Evolutionary conservation across 805 yeast species (phyloP).

Genomic region (Candida corydali): DNA sequence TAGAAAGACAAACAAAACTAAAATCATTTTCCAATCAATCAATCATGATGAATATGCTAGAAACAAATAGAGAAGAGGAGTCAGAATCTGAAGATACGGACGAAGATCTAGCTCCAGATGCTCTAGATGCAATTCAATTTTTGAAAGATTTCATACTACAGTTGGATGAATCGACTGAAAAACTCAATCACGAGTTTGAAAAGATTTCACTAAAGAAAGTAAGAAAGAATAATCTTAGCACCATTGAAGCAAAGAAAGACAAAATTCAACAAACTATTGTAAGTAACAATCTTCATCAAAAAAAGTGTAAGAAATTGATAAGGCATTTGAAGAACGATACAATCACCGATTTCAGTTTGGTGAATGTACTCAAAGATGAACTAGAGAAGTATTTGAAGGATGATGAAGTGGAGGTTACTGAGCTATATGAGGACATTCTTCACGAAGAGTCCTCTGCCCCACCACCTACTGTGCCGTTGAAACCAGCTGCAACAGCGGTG

Average conservation of each 20-base stretch:
- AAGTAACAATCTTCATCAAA: constrained; percentile 34
- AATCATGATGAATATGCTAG: constrained; percentile 40
- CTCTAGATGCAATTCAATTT: constrained; percentile 29
- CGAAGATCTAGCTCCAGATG: constrained; percentile 27
- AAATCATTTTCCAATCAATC: constrained; percentile 43
- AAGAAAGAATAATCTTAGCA: constrained; percentile 31
- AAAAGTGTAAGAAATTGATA: constrained; percentile 29
- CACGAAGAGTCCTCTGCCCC: constrained; percentile 24
- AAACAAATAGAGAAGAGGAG: constrained; percentile 10
- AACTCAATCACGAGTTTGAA: constrained; percentile 38
- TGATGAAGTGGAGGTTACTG: constrained; percentile 35
- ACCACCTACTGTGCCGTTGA: constrained; percentile 43
- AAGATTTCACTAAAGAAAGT: constrained; percentile 35
- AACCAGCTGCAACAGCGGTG: constrained; percentile 1
- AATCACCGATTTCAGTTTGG: constrained; percentile 25
- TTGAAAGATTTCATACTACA: constrained; percentile 28
- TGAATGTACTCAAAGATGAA: constrained; percentile 37
- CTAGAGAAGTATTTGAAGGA: constrained; percentile 33
- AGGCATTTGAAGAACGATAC: constrained; percentile 23
- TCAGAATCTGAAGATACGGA: constrained; percentile 17
- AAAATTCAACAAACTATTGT: constrained; percentile 30
- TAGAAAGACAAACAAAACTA: constrained; percentile 39
- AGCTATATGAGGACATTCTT: constrained; percentile 38
- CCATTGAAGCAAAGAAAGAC: constrained; percentile 38
- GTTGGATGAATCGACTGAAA: constrained; percentile 30